Evolutionary conservation across 139 green algal genomes (phyloP), one percentile per base, ranked within the genome.

Genomic region (Diplosphaera chodatii): DNA sequence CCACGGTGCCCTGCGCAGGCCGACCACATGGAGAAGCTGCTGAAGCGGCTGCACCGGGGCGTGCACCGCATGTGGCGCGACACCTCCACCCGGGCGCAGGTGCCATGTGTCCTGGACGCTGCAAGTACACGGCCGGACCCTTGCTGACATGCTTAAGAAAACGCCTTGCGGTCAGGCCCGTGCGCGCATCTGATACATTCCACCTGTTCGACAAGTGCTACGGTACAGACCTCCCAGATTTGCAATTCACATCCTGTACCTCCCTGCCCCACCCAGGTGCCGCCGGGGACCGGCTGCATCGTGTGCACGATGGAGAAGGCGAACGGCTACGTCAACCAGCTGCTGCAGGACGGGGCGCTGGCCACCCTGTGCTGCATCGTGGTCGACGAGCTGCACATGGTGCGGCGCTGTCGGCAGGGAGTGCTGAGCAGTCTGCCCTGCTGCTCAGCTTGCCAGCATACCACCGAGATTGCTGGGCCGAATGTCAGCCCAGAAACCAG

Each of bases 351-450:
- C 33, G 66, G 75, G 15, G 41, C 64, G 13, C 34, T 86, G 41
- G 59, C 64, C 13, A 28, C 34, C 21, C 31, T 78, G 40, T 74
- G 77, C 8, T 76, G 78, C 6, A 79, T 97, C 18, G 83, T 96
- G 3, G 86, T 97, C 55, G 93, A 98, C 74, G 93, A 98, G 77
- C 80, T 96, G 63, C 93, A 98, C 86, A 97, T 98, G 91, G 83
- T 91, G 67, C 56, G 67, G 25, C 3, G 27, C 34, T 32, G 5
- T 22, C 59, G 15, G 5, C 27, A 32, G 15, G 5, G 3, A 18
- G 25, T 41, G 31, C 27, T 55, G 64, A 55, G 2, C 29, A 55
- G 31, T 5, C 8, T 55, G 20, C 28, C 8, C 64, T 69, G 48
- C 16, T 3, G 25, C 13, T 3, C 16, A 59, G 8, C 16, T 18